Evolutionary conservation across 2,329 filamentous ascomycete species (phyloP).

Genomic region (Tolypocladium inflatum): DNA sequence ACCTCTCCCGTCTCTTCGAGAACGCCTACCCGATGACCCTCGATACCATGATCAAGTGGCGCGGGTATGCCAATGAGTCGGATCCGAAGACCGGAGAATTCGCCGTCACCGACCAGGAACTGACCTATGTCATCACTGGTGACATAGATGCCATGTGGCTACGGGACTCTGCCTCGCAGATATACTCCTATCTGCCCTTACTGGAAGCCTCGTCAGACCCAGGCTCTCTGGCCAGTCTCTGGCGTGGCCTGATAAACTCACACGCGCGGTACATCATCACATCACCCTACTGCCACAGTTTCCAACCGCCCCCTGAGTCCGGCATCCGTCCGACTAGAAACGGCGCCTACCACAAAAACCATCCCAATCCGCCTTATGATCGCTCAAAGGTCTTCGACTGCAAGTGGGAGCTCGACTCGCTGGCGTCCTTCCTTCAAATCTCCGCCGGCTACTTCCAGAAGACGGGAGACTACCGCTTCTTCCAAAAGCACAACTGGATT

Average conservation of each 20-base stretch:
- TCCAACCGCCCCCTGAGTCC: not conserved
- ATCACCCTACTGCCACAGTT: not conserved
- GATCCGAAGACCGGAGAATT: not conserved
- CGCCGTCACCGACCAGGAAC: not conserved
- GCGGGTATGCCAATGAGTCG: not conserved
- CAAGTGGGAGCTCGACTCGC: not conserved
- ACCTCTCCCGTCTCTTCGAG: not conserved
- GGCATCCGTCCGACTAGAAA: not conserved
- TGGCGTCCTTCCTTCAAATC: not conserved
- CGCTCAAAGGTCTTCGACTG: not conserved
- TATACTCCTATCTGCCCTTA: not conserved
- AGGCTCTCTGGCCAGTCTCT: not conserved
- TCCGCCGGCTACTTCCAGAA: not conserved
- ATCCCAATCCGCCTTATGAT: not conserved
- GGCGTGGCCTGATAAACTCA: not conserved
- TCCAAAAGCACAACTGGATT: not conserved
- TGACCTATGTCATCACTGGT: not conserved
- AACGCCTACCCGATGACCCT: not conserved
- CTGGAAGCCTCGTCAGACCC: not conserved
- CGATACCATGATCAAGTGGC: not conserved
- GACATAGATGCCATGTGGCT: not conserved
- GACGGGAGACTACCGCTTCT: not conserved
- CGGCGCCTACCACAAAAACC: not conserved
- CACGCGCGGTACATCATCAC: not conserved
- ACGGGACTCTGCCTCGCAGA: not conserved